Evolutionary conservation across 371 early-diverging fungal species (phyloP), one percentile per base, ranked within the genome.

Genomic region (Basidiobolus meristosporus): DNA sequence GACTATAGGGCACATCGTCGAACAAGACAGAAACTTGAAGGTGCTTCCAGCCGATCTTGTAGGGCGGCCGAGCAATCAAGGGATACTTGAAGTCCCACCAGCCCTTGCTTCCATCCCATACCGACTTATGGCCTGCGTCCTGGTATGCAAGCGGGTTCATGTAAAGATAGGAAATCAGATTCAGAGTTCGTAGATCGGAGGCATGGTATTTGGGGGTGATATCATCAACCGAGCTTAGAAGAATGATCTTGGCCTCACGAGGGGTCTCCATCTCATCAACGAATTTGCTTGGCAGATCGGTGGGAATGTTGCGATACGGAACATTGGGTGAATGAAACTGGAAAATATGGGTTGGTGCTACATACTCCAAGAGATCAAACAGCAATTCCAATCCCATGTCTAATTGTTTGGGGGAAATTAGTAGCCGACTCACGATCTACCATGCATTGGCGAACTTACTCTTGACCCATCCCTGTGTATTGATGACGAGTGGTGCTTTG

Each of bases 391-490:
- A 73, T 7, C 83, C 83, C 45, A 74, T 40, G 39, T 18, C 34
- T 34, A 34, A 34, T 34, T 3, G 18, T n/a, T 17, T 5, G 44
- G 16, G 37, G 7, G 37, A 35, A 34, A 31, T 11, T 7, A 33
- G 17, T 17, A 26, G 12, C 35, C 14, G 6, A 3, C 11, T 38
- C n/a, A 14, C n/a, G n/a, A 36, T 36, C 9, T n/a, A 18, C 9
- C 18, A 9, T 16, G 10, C 7, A 17, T 23, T 30, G 29, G 31
- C n/a, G 30, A 29, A 42, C 43, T 38, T 40, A 62, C 78, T 81
- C 45, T 71, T 76, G 32, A 77, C 57, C 83, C 85, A 87, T 11
- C 88, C 88, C 33, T 74, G 73, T 1, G 85, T 84, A 51, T 87
- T 87, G 30, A 87, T 61, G 12, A 87, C 65, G 11, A 84, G 52